Evolutionary conservation across 2,329 filamentous ascomycete species (phyloP).

Genomic region (Leptographium wingfieldii): DNA sequence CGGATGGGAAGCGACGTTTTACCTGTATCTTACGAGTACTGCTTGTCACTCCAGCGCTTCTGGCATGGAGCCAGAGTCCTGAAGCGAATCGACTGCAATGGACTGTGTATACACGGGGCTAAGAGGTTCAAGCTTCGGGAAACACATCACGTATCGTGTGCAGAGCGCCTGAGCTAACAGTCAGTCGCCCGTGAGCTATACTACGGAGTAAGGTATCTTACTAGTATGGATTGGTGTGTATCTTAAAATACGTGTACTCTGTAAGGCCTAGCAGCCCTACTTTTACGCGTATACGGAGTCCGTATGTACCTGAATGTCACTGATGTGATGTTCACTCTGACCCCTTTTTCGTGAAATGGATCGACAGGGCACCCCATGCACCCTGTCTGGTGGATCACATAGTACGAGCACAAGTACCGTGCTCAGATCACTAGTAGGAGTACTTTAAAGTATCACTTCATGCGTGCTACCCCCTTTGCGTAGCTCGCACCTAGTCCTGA

Average conservation of each 20-base stretch:
- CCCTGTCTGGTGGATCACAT: not conserved
- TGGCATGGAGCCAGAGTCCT: not conserved
- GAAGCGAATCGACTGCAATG: not conserved
- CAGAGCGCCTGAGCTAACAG: not conserved
- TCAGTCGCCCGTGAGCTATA: not conserved
- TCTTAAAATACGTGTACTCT: too few relatives aligned
- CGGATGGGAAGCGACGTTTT: not conserved
- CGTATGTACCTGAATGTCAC: not conserved
- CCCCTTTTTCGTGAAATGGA: not conserved
- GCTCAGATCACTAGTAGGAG: not conserved
- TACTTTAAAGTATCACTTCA: not conserved
- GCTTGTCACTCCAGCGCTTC: not conserved
- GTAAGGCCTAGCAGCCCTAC: not conserved
- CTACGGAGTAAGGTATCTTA: not conserved
- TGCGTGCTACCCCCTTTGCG: slow-evolving; percentile 3
- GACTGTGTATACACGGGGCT: not conserved
- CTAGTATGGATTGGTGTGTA: too few relatives aligned
- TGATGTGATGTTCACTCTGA: not conserved
- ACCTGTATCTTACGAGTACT: not conserved
- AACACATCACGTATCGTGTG: not conserved
- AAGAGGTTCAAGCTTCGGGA: not conserved
- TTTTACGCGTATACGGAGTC: not conserved
- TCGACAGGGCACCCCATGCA: not conserved
- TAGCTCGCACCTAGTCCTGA: not conserved
- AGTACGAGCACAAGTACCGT: not conserved